Percentiles rank a stretch among this genome's conserved stretches.
Evolutionary conservation across 1,139 yeast species (phyloP).

Genomic region (Sugiyamaella sp.): DNA sequence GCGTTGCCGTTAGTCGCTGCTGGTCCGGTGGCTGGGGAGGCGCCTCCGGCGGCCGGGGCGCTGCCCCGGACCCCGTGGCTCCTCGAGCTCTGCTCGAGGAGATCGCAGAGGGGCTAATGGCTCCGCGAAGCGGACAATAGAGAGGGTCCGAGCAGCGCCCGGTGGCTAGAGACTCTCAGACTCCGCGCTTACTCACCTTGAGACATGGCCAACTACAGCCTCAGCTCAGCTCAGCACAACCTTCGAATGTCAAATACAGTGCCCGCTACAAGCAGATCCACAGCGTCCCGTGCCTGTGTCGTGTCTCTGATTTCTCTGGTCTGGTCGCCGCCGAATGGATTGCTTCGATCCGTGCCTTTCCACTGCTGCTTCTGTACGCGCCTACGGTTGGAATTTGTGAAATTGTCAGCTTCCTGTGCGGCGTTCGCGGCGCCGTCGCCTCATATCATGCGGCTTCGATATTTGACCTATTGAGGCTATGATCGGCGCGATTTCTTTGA

Average conservation of each 20-base stretch:
- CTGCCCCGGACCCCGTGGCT: neutral
- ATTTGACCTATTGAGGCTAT: too few species aligned
- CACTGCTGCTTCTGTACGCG: neutral
- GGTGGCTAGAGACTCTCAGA: neutral
- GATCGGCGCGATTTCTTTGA: too few species aligned
- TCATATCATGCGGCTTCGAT: too few species aligned
- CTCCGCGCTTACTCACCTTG: neutral
- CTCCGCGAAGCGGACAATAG: neutral
- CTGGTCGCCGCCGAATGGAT: too few species aligned
- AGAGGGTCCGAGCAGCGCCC: neutral
- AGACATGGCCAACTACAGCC: neutral
- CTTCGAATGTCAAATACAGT: neutral
- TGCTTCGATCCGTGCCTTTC: neutral
- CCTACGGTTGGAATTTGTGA: neutral
- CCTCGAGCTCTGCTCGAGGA: neutral
- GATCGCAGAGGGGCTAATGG: neutral
- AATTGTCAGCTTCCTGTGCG: conserved; percentile 13
- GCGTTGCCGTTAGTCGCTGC: neutral
- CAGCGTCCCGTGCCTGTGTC: neutral
- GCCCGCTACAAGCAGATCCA: neutral
- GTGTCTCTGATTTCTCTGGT: too few species aligned
- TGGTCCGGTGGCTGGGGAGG: neutral
- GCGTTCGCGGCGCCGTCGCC: too few species aligned
- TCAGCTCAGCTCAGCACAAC: neutral
- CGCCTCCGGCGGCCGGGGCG: neutral